Percentiles rank a stretch among this genome's conserved stretches.
Evolutionary conservation across 257 asterid species (phyloP).

Genomic region (Solanum clarkiae): DNA sequence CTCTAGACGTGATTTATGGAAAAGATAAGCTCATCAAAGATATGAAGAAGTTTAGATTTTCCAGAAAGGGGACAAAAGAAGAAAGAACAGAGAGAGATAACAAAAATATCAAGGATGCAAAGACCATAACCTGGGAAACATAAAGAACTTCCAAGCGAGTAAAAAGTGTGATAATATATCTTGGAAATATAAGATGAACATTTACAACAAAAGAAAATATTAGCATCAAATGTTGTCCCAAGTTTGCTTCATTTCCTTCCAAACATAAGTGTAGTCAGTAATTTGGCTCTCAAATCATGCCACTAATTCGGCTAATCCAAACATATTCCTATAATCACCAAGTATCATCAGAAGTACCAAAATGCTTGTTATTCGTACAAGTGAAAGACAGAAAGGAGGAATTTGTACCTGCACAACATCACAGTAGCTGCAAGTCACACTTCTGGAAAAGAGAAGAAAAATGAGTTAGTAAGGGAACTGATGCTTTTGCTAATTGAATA

Average conservation of each 20-base stretch:
- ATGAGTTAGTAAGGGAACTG: constrained; percentile 8
- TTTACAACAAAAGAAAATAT: neutral
- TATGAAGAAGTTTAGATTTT: neutral
- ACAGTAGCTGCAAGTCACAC: constrained; percentile 76
- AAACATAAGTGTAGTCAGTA: neutral
- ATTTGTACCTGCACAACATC: constrained; percentile 61
- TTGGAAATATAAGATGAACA: neutral
- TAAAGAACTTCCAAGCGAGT: neutral
- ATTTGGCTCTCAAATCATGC: neutral
- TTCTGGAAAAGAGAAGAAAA: constrained; percentile 40
- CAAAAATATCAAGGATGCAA: neutral
- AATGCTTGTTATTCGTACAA: neutral
- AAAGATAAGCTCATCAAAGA: neutral
- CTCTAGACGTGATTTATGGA: neutral
- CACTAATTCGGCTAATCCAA: neutral
- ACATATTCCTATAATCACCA: neutral
- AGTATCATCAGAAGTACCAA: neutral
- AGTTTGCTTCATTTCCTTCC: neutral
- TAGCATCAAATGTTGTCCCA: neutral
- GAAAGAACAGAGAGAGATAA: neutral
- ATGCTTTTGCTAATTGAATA: neutral
- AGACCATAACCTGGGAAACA: neutral
- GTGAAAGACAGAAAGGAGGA: neutral
- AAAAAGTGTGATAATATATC: neutral
- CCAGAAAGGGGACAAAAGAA: neutral